Conservation (phyloP, 257 asterid species). For the Ilex aquifolium region DNA sequence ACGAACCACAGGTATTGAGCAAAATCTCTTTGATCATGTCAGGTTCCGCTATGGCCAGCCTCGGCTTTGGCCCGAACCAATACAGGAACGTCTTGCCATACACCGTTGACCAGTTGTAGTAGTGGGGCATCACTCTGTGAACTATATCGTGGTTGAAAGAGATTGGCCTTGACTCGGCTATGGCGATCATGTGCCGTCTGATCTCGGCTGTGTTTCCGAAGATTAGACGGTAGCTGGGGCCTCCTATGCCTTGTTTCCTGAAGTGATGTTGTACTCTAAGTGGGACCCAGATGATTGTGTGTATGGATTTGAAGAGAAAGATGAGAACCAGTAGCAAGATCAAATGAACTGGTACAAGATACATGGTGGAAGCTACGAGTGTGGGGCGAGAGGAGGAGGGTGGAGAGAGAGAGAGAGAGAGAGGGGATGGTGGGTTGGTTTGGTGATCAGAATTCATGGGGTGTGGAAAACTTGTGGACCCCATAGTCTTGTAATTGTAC, state of each 20-base stretch:
- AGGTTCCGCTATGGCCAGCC: slow-evolving; percentile 33
- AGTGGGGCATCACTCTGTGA: slow-evolving; percentile 35
- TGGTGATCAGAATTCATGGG: no score
- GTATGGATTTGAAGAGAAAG: slow-evolving; percentile 9
- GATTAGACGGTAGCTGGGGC: slow-evolving; percentile 36
- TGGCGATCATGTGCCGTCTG: slow-evolving; percentile 28
- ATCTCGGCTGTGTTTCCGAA: slow-evolving; percentile 34
- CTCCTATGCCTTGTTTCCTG: slow-evolving; percentile 33
- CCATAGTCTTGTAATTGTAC: no score
- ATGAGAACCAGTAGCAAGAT: slow-evolving; percentile 8
- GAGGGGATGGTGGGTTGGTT: neutral
- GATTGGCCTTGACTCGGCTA: slow-evolving; percentile 29
- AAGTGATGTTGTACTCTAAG: slow-evolving; percentile 26
- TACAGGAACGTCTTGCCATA: slow-evolving; percentile 35
- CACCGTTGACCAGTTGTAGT: slow-evolving; percentile 37
- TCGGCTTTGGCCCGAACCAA: slow-evolving; percentile 47
- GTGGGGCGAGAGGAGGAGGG: neutral
- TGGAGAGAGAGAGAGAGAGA: neutral
- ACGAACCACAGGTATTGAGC: slow-evolving; percentile 17
- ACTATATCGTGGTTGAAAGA: slow-evolving; percentile 27
- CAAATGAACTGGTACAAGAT: slow-evolving; percentile 8
- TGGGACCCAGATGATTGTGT: slow-evolving; percentile 25
- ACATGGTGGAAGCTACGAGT: neutral
- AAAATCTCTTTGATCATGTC: slow-evolving; percentile 35
- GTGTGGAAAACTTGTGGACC: no score